Evolutionary conservation across 768 basidiomycete genomes (phyloP).

Genomic region (Suillus variegatus): DNA sequence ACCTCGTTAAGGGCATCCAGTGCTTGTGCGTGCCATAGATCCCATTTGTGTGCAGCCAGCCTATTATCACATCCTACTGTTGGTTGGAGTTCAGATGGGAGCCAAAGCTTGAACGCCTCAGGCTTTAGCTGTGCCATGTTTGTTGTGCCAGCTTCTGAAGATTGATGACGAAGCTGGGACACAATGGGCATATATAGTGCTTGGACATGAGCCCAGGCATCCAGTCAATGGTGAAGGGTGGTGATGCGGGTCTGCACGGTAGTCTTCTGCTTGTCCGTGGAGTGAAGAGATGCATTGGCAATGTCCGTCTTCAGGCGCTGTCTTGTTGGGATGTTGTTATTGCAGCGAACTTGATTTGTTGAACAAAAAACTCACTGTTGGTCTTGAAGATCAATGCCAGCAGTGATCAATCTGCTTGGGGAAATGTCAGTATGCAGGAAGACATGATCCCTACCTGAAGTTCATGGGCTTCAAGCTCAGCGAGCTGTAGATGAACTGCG

Average conservation of each 20-base stretch:
- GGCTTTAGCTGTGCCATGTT: background rate
- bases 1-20: slow-evolving; percentile 9
- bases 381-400: too few relatives aligned
- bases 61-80: background rate
- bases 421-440: too few relatives aligned
- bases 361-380: too few relatives aligned
- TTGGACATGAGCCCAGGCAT: background rate
- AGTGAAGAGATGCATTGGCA: too few relatives aligned
- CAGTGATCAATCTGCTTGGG: too few relatives aligned
- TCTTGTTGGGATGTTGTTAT: too few relatives aligned
- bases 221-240: background rate
- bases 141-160: background rate
- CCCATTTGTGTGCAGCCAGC: background rate
- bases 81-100: background rate
- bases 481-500: too few relatives aligned
- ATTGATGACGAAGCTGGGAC: background rate
- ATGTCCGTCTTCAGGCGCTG: too few relatives aligned
- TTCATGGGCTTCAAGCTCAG: too few relatives aligned
- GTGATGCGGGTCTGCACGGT: background rate
- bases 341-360: too few relatives aligned
- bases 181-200: background rate
- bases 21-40: slow-evolving; percentile 16
- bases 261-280: background rate
- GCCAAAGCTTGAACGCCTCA: background rate
- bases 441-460: too few relatives aligned